Conservation (phyloP, 768 basidiomycete genomes). For the Tremella mesenterica region DNA sequence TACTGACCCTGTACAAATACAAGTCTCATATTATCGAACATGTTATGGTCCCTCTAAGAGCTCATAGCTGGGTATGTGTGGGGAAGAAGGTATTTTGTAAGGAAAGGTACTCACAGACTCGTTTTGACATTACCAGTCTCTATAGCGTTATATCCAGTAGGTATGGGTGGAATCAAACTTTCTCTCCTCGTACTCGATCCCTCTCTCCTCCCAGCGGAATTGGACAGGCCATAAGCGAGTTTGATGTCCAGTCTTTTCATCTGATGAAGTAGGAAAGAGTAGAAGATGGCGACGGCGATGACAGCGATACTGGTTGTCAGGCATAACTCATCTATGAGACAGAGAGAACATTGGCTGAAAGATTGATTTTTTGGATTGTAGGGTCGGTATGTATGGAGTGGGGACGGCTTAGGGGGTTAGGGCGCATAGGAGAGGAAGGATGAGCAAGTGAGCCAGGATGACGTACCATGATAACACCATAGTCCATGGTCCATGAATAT, state of each 20-base stretch:
- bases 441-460: background rate
- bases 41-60: too few relatives aligned
- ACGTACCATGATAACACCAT: constrained; percentile 42
- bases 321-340: background rate
- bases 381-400: too few relatives aligned
- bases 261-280: constrained; percentile 28
- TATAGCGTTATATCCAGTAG: constrained; percentile 17
- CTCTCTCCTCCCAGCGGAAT: constrained; percentile 7
- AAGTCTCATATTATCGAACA: too few relatives aligned
- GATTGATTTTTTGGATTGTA: background rate
- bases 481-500: constrained; percentile 29
- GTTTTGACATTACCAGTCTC: constrained; percentile 12
- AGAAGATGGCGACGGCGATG: constrained; percentile 31
- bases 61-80: too few relatives aligned
- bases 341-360: background rate
- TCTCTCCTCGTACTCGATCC: constrained; percentile 10
- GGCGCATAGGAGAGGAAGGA: too few relatives aligned
- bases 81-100: too few relatives aligned
- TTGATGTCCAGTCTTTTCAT: constrained; percentile 23
- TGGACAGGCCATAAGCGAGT: constrained; percentile 20
- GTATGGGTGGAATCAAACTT: constrained; percentile 20
- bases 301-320: constrained; percentile 20
- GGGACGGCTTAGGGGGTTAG: too few relatives aligned
- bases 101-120: constrained; percentile 13
- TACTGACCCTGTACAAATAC: background rate